Evolutionary conservation across 257 asterid genomes (phyloP), one percentile per base, ranked within the genome.

Genomic region (Solanum pimpinellifolium): DNA sequence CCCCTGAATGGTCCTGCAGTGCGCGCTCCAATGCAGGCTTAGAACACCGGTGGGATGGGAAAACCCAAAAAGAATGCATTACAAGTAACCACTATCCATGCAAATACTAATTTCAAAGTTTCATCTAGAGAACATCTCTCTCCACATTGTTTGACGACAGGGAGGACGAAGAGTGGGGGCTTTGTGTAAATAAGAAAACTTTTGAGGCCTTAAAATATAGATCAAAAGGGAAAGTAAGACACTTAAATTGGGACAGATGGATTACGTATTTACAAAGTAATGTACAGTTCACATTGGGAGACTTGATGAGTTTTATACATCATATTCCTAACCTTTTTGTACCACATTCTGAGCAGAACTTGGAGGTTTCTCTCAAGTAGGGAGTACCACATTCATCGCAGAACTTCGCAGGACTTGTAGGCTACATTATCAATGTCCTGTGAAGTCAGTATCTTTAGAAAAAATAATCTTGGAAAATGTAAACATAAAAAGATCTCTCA

Each of bases 271-370:
- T 73, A 73, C 88, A 86, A 56, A 66, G n/a, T 72, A 49, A 37
- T 27, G 59, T 86, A 77, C 56, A 69, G 65, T 7, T 85, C 15
- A 49, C 35, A 46, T 73, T 56, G 27, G 42, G 78, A 41, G 41
- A 23, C 27, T 23, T 16, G 76, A 47, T 62, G 25, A 65, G 39
- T 60, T 76, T 76, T 69, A 56, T 56, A 62, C 49, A 87, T 93
- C 92, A 95, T 47, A 91, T 93, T 69, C 98, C 98, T 88, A 94
- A 91, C 90, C 98, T 94, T 92, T 92, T 94, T 13, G 93, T 90
- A 83, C 99, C 99, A 89, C 99, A 97, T 86, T 93, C 94, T 25
- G 98, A 91, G 92, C 99, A 97, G 92, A 93, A 97, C 92, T 97
- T 97, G 3, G 98, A 95, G 59, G 97, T 91, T 83, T 94, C 98